Base-by-base conservation (phyloP, 352 stramenopile genomes). In the Phytophthora citrophthora region DNA sequence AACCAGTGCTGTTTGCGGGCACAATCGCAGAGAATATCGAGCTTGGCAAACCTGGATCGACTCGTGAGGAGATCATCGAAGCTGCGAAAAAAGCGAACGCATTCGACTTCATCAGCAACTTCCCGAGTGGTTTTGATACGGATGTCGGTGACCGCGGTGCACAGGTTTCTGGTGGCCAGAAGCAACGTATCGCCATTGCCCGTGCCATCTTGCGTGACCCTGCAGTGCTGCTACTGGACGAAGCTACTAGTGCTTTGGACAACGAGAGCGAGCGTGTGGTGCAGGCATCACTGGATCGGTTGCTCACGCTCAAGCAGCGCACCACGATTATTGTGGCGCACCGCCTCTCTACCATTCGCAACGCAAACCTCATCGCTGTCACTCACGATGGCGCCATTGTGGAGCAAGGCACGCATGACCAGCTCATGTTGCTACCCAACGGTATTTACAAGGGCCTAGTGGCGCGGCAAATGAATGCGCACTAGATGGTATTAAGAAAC, bases 341-440 rank as follows among this genome's bases (percentile, higher is more conserved):
- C 7, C 69, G 64, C 12, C 69, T 77, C 2, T 74, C 69, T 2
- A 77, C 69, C 5, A 77, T 77, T 27, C 59, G 69, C 26, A 77
- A 77, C 39, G 69, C 69, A 20, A 74, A 66, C 32, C 45, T 77
- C 32, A 77, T 74, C 38, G 69, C 69, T 4, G 69, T 77, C 16
- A 77, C 69, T 18, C 51, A 71, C n/a, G 64, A 71, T 23, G 69
- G 69, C 13, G 64, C 64, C 6, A 77, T 74, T 38, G 69, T 77
- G 5, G 69, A 77, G 36, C 64, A 77, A n/a, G 69, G 69, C 6
- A 74, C 69, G 8, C 69, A 99, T 60, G 88, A 97, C 24, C 49
- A 88, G 46, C 61, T 91, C 6, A 83, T 91, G 53, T 54, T 64
- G 24, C 50, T 81, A 27, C 56, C 56, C 3, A 71, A 82, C 24